Conservation (phyloP, 495 filamentous ascomycete genomes). For the Aspergillus saccharolyticus region DNA sequence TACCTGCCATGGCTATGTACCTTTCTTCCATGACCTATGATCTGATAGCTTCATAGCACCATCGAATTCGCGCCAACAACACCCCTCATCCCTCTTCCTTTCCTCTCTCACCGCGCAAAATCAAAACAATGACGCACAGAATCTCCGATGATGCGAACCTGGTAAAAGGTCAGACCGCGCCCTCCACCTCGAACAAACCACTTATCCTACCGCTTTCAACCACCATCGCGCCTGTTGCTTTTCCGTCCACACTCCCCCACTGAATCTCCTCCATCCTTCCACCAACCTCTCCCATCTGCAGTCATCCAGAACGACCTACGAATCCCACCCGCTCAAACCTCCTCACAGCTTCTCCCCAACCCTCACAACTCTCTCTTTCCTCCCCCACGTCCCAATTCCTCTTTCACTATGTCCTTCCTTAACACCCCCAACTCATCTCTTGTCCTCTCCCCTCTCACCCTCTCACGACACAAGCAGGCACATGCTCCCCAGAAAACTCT, state of each 20-base stretch:
- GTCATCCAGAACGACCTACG: neutral
- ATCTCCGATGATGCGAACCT: conserved; percentile 53
- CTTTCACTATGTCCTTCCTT: too few relatives aligned
- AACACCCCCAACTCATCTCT: too few relatives aligned
- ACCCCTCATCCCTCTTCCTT: neutral
- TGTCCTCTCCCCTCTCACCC: neutral
- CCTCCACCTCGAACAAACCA: neutral
- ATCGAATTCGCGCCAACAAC: too few relatives aligned
- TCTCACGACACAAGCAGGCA: conserved; percentile 21
- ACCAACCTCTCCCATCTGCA: neutral
- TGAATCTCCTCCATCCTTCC: neutral
- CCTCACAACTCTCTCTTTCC: neutral
- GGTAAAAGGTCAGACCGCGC: conserved; percentile 63
- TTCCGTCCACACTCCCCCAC: too few relatives aligned
- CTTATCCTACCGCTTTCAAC: neutral
- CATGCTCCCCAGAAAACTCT: conserved; percentile 23
- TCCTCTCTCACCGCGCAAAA: neutral
- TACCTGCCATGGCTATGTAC: neutral
- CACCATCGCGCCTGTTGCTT: too few relatives aligned
- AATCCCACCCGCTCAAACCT: conserved; percentile 12
- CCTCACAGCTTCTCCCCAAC: conserved; percentile 3
- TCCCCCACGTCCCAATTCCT: too few relatives aligned
- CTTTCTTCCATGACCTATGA: too few relatives aligned
- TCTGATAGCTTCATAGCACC: too few relatives aligned
- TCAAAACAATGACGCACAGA: neutral